phyloP scores from a whole-genome alignment of 2,329 filamentous ascomycete genomes.

The Mycosphaerella sp. region DNA sequence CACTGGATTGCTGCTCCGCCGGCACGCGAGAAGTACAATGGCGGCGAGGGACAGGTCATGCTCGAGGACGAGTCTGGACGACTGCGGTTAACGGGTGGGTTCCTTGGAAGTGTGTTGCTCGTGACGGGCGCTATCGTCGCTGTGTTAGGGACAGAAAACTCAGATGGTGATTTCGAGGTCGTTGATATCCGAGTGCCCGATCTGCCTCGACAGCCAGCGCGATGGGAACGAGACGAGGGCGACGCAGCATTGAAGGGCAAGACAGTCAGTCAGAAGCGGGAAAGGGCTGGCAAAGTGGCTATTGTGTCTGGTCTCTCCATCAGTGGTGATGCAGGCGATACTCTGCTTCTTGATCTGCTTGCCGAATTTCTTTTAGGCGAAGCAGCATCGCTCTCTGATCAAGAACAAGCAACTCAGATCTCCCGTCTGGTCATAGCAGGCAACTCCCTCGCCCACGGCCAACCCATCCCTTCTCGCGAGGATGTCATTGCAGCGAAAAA shows the following conservation, averaged over 20 bases:
- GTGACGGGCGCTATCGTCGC: slow-evolving; percentile 92
- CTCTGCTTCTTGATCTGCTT: slow-evolving; percentile 68
- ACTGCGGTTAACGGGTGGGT: slow-evolving; percentile 66
- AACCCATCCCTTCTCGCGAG: slow-evolving; percentile 43
- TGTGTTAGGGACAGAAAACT: slow-evolving; percentile 91
- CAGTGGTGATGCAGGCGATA: slow-evolving; percentile 67
- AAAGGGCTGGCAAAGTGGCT: slow-evolving; percentile 64
- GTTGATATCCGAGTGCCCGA: slow-evolving; percentile 86
- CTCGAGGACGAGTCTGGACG: slow-evolving; percentile 94
- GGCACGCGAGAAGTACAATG: slow-evolving; percentile 55
- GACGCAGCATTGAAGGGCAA: slow-evolving; percentile 35
- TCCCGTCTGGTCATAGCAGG: slow-evolving; percentile 85
- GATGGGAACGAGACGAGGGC: slow-evolving; percentile 64
- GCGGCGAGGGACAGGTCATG: slow-evolving; percentile 47
- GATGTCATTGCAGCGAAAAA: slow-evolving; percentile 41
- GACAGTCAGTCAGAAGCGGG: slow-evolving; percentile 36
- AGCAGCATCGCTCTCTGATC: slow-evolving; percentile 55
- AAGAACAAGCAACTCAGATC: slow-evolving; percentile 60
- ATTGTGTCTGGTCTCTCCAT: slow-evolving; percentile 85
- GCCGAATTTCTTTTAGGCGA: slow-evolving; percentile 86
- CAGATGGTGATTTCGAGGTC: slow-evolving; percentile 85
- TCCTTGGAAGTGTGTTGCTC: slow-evolving; percentile 62
- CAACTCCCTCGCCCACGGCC: slow-evolving; percentile 63
- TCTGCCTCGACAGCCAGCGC: slow-evolving; percentile 69
- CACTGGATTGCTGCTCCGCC: slow-evolving; percentile 85